Evolutionary conservation across 768 basidiomycete genomes (phyloP).

Genomic region (Panaeolus cyanescens): DNA sequence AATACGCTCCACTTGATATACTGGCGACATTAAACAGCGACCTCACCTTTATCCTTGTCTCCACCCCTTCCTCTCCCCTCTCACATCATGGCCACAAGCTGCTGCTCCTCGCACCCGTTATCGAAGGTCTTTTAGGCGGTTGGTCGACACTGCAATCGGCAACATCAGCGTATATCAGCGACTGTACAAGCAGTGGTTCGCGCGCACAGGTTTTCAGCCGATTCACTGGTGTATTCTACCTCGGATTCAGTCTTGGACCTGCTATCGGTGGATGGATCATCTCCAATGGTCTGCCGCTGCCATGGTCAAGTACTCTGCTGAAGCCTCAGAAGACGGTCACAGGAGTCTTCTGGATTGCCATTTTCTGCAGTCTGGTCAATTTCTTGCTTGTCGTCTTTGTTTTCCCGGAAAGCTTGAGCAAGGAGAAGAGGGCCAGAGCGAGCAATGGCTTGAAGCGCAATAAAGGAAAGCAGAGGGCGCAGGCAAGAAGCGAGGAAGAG

Average conservation of each 20-base stretch:
- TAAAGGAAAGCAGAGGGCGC: slow-evolving; percentile 28
- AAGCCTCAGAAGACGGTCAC: slow-evolving; percentile 36
- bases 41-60: slow-evolving; percentile 79
- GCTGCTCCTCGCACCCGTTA: slow-evolving; percentile 74
- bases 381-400: slow-evolving; percentile 69
- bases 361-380: slow-evolving; percentile 46
- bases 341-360: slow-evolving; percentile 49
- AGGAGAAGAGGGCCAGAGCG: slow-evolving; percentile 40
- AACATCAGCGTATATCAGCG: slow-evolving; percentile 80
- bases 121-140: slow-evolving; percentile 86
- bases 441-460: slow-evolving; percentile 14
- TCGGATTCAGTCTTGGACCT: slow-evolving; percentile 81
- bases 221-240: slow-evolving; percentile 74
- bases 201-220: slow-evolving; percentile 73
- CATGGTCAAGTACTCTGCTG: slow-evolving; percentile 17
- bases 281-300: not conserved
- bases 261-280: slow-evolving; percentile 65
- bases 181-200: slow-evolving; percentile 84
- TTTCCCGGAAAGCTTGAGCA: slow-evolving; percentile 62
- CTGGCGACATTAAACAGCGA: slow-evolving; percentile 55
- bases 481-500: slow-evolving; percentile 16
- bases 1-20: not conserved
- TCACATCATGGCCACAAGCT: slow-evolving; percentile 73
- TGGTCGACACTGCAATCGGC: slow-evolving; percentile 78
- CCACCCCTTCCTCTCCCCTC: slow-evolving; percentile 63